Evolutionary conservation across 2,329 filamentous ascomycete genomes (phyloP).

Genomic region (Botrytis hyacinthi): DNA sequence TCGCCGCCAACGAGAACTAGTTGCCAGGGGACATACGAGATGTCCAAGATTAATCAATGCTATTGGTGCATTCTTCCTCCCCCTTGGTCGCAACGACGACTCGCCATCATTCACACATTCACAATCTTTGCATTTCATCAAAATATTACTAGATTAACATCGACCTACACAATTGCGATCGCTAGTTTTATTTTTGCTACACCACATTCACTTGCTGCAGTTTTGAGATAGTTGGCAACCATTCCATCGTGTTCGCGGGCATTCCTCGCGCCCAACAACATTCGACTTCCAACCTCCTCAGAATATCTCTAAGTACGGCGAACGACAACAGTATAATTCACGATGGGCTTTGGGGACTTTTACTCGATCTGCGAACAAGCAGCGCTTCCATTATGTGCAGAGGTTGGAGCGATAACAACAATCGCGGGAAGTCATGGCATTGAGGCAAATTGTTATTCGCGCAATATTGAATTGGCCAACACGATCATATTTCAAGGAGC

Average conservation of each 20-base stretch:
- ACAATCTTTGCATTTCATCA: slow-evolving; percentile 20
- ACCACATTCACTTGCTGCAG: slow-evolving; percentile 28
- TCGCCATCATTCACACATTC: slow-evolving; percentile 16
- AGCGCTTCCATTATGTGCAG: slow-evolving; percentile 80
- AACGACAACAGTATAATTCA: slow-evolving; percentile 19
- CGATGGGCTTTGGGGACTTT: slow-evolving; percentile 90
- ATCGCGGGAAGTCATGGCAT: slow-evolving; percentile 72
- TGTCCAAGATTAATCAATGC: slow-evolving; percentile 12
- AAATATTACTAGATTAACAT: slow-evolving; percentile 20
- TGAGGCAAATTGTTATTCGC: slow-evolving; percentile 86
- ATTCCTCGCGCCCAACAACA: slow-evolving; percentile 19
- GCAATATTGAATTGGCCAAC: slow-evolving; percentile 94
- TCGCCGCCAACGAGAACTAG: slow-evolving; percentile 19
- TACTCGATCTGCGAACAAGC: slow-evolving; percentile 79
- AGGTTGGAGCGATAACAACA: slow-evolving; percentile 72
- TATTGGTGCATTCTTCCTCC: slow-evolving; percentile 18
- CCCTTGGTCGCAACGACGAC: slow-evolving; percentile 19
- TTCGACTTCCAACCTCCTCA: slow-evolving; percentile 25
- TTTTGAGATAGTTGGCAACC: neutral
- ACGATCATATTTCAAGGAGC: slow-evolving; percentile 98
- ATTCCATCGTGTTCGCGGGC: slow-evolving; percentile 17
- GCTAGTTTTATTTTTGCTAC: slow-evolving; percentile 23
- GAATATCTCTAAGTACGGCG: slow-evolving; percentile 22
- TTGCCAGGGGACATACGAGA: slow-evolving; percentile 10
- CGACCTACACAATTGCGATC: slow-evolving; percentile 23